Percentiles rank a stretch among this genome's conserved stretches.
phyloP scores from a whole-genome alignment of 495 filamentous ascomycete genomes.

The Podospora comata region DNA sequence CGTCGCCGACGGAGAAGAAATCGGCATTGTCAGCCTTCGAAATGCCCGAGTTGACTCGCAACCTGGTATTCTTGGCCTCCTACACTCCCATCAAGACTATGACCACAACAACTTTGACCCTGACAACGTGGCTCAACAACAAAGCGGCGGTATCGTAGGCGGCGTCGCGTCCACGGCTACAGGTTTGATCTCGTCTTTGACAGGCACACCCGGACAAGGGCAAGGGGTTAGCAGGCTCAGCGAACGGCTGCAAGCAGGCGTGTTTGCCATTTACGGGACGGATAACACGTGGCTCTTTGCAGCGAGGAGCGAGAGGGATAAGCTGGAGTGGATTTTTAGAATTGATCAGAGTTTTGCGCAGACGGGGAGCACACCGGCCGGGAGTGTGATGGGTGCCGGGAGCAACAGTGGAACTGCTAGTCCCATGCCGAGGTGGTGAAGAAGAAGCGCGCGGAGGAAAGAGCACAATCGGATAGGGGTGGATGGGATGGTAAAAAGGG shows the following conservation, averaged over 20 bases:
- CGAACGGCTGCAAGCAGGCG: constrained; percentile 59
- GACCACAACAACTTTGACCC: background rate
- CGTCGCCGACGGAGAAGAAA: constrained; percentile 80
- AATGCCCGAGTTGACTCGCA: constrained; percentile 83
- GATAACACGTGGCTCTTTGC: constrained; percentile 95
- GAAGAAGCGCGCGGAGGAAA: background rate
- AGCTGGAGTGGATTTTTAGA: constrained; percentile 89
- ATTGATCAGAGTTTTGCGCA: constrained; percentile 57
- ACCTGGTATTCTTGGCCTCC: constrained; percentile 77
- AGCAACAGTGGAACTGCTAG: background rate
- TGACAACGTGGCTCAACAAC: background rate
- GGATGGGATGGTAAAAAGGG: background rate
- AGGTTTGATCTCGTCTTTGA: constrained; percentile 24
- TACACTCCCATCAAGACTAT: constrained; percentile 42
- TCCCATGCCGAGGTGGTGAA: background rate
- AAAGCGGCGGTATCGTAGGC: background rate
- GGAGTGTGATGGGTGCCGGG: background rate
- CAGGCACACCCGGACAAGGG: constrained; percentile 21
- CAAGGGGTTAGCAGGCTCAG: constrained; percentile 40
- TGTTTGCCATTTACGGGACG: constrained; percentile 91
- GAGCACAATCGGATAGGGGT: background rate
- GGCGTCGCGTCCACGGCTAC: background rate
- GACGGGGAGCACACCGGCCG: background rate
- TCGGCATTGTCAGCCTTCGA: constrained; percentile 79
- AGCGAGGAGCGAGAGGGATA: constrained; percentile 78